Evolutionary conservation across 805 yeast species (phyloP).

Genomic region (Ogataea pignaliae): DNA sequence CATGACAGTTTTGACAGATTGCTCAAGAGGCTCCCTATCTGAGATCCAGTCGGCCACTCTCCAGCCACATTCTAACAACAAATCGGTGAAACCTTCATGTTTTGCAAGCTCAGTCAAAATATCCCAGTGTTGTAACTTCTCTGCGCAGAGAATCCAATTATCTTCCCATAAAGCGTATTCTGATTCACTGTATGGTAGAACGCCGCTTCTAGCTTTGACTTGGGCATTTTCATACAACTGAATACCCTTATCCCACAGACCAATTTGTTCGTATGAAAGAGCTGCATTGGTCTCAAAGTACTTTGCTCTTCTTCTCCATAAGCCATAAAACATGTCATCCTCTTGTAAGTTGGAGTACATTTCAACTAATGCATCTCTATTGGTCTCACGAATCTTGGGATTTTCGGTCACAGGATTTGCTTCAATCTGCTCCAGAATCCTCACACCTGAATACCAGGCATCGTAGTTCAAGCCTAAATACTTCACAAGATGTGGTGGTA

Average conservation of each 20-base stretch:
- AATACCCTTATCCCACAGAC: conserved; percentile 91
- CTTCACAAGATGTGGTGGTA: conserved; percentile 93
- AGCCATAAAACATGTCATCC: conserved; percentile 95
- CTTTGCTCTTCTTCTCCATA: conserved; percentile 96
- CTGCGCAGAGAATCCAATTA: conserved; percentile 97
- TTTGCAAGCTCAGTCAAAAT: conserved; percentile 92
- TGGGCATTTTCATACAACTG: conserved; percentile 95
- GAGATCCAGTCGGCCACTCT: conserved; percentile 97
- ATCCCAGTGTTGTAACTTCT: conserved; percentile 97
- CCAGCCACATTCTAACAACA: conserved; percentile 98
- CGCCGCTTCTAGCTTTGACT: conserved; percentile 92
- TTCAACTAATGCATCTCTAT: conserved; percentile 87
- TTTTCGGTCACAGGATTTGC: conserved; percentile 45
- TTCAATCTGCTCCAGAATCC: conserved; percentile 72
- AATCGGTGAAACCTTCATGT: conserved; percentile 95
- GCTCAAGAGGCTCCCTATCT: conserved; percentile 91
- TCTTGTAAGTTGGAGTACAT: conserved; percentile 85
- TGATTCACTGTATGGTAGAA: conserved; percentile 88
- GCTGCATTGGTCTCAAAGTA: conserved; percentile 92
- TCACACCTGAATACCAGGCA: conserved; percentile 87
- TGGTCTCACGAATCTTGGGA: conserved; percentile 73
- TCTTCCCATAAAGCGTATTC: conserved; percentile 98
- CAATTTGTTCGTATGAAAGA: conserved; percentile 88
- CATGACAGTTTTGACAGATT: conserved; percentile 92
- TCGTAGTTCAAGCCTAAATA: conserved; percentile 82